These are phyloP conservation scores for Globisporangium cederbergense DNA, from an alignment of 352 stramenopile genomes.

Conservation along the genomic window DNA sequence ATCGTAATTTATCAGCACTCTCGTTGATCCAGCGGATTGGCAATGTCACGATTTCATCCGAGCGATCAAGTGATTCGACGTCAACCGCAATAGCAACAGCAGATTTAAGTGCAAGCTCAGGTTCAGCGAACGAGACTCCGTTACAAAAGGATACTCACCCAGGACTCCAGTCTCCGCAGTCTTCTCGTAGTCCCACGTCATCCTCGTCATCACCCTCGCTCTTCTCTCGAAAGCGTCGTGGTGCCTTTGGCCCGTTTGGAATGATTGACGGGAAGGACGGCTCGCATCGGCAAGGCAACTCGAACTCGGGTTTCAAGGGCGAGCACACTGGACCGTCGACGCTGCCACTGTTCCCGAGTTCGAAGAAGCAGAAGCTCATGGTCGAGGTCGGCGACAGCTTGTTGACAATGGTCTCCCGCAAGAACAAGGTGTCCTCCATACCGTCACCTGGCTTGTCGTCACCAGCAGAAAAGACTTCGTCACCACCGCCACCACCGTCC, in stretches of 20 bases:
- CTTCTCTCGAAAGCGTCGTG: conserved; percentile 21
- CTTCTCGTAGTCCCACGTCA: conserved; percentile 13
- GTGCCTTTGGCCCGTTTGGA: conserved; percentile 10
- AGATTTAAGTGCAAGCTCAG: neutral
- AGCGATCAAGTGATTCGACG: neutral
- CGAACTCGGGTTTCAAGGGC: neutral
- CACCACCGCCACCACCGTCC: neutral
- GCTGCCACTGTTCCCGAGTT: conserved; percentile 33
- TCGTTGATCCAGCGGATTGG: conserved; percentile 75
- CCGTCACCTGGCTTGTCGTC: neutral
- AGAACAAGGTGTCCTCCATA: conserved; percentile 16
- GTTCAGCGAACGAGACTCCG: neutral
- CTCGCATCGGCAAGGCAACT: neutral
- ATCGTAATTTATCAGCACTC: conserved; percentile 37
- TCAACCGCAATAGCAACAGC: neutral
- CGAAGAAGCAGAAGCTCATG: conserved; percentile 56
- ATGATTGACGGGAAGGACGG: conserved; percentile 3
- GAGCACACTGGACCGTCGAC: conserved; percentile 5
- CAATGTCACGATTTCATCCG: conserved; percentile 71
- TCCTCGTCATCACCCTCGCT: conserved; percentile 16
- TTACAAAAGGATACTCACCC: neutral
- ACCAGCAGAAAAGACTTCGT: neutral
- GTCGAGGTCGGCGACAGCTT: conserved; percentile 36
- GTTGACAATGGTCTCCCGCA: conserved; percentile 35
- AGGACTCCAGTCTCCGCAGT: conserved; percentile 13